A percentile compares a stretch with the other conserved stretches of the same genome.
phyloP scores from a whole-genome alignment of 768 basidiomycete species.

The Galerina marginata region DNA sequence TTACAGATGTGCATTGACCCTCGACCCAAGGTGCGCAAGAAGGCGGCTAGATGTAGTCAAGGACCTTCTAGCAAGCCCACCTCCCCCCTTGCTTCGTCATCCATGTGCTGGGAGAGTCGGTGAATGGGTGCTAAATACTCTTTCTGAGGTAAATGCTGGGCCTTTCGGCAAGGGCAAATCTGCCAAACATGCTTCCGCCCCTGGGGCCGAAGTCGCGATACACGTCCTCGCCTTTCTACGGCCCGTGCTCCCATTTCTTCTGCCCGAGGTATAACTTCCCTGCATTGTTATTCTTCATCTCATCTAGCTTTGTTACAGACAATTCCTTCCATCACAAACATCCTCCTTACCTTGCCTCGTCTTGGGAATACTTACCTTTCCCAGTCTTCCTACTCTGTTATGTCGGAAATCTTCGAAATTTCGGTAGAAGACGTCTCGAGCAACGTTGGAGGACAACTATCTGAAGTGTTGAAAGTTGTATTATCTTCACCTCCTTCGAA shows the following conservation, averaged over 20 bases:
- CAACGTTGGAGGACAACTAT: constrained; percentile 57
- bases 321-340: constrained; percentile 68
- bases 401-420: constrained; percentile 77
- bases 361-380: constrained; percentile 90
- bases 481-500: constrained; percentile 72
- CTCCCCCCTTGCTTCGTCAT: constrained; percentile 77
- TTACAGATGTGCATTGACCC: constrained; percentile 85
- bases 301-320: constrained; percentile 49
- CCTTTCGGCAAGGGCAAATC: constrained; percentile 66
- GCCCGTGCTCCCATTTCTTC: constrained; percentile 63
- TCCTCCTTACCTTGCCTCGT: constrained; percentile 83
- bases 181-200: constrained; percentile 55
- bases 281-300: background rate
- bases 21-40: constrained; percentile 92
- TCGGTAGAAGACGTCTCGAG: constrained; percentile 55
- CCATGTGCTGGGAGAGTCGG: constrained; percentile 86
- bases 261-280: constrained; percentile 63
- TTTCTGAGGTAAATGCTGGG: constrained; percentile 68
- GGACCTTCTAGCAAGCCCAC: constrained; percentile 77
- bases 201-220: constrained; percentile 74
- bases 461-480: constrained; percentile 68
- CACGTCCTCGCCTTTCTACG: constrained; percentile 78
- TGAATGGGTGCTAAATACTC: constrained; percentile 74
- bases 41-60: constrained; percentile 86
- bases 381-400: constrained; percentile 83